Conservation (phyloP, 805 yeast genomes). For the Candida odintsovae region DNA sequence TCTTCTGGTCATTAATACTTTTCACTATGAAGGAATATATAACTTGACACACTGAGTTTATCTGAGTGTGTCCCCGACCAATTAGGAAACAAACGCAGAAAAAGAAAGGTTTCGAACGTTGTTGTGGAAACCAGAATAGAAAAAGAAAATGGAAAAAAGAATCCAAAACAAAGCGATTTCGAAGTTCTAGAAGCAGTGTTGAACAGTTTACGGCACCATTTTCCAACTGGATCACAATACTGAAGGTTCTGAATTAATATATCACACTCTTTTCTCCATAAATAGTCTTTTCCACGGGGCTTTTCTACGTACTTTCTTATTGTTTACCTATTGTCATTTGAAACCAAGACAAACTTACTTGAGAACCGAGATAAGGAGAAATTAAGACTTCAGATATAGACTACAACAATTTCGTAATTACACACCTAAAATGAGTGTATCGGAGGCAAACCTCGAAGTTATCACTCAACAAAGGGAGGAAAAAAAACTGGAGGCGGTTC, state of each 20-base stretch:
- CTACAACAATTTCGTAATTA: neutral
- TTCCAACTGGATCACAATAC: neutral
- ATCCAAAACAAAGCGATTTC: neutral
- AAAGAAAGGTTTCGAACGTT: neutral
- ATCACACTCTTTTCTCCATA: neutral
- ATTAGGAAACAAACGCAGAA: neutral
- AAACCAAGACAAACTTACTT: too few species aligned
- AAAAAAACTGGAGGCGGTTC: neutral
- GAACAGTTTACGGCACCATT: neutral
- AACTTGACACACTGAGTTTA: too few species aligned
- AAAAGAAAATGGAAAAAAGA: neutral
- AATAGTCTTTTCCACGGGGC: neutral
- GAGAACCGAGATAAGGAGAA: too few species aligned
- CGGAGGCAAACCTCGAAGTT: neutral
- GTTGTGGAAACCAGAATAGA: neutral
- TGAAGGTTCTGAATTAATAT: neutral
- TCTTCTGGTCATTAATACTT: too few species aligned
- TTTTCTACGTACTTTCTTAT: neutral
- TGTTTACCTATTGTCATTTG: neutral
- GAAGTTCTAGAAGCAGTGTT: neutral
- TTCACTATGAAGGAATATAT: too few species aligned
- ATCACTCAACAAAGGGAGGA: neutral
- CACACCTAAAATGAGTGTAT: neutral
- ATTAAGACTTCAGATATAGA: neutral
- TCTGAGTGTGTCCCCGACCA: neutral